phyloP scores from a whole-genome alignment of 768 basidiomycete species.

The Macrocybe gigantea region DNA sequence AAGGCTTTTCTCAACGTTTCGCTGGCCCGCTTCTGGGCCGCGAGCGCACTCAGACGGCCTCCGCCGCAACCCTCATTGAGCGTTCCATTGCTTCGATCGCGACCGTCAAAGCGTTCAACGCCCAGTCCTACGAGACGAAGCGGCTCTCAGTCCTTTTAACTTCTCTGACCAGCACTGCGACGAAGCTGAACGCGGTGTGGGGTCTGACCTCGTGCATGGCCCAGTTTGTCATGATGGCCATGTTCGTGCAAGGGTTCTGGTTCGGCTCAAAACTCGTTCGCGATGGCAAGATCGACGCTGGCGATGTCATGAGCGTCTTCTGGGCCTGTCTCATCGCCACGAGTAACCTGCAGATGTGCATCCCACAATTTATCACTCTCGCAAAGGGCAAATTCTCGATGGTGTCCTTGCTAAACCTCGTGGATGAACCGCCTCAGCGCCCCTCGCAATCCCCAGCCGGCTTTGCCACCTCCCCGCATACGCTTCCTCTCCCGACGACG shows the following conservation, averaged over 20 bases:
- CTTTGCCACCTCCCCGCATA: background rate
- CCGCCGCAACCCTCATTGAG: slow-evolving; percentile 76
- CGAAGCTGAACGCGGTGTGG: slow-evolving; percentile 66
- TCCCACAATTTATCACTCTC: slow-evolving; percentile 74
- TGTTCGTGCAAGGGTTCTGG: slow-evolving; percentile 98
- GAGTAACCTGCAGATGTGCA: slow-evolving; percentile 79
- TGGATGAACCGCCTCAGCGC: slow-evolving; percentile 35
- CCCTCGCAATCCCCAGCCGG: background rate
- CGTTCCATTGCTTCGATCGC: slow-evolving; percentile 71
- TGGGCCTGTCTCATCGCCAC: slow-evolving; percentile 95
- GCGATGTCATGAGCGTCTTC: slow-evolving; percentile 93
- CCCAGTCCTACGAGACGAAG: slow-evolving; percentile 43
- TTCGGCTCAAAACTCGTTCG: slow-evolving; percentile 87
- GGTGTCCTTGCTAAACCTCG: slow-evolving; percentile 58
- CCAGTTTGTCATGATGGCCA: slow-evolving; percentile 81
- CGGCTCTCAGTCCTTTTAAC: slow-evolving; percentile 38
- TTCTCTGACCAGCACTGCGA: slow-evolving; percentile 39
- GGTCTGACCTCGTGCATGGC: slow-evolving; percentile 59
- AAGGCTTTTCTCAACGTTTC: slow-evolving; percentile 65
- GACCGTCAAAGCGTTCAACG: slow-evolving; percentile 94
- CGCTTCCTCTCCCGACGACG: slow-evolving; percentile 2
- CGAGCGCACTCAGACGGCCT: slow-evolving; percentile 63
- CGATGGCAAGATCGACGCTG: slow-evolving; percentile 60
- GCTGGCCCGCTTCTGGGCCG: slow-evolving; percentile 59
- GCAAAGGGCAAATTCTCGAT: slow-evolving; percentile 83